phyloP scores from a whole-genome alignment of 148 eudicot genomes.

The Suaeda aralocaspica region DNA sequence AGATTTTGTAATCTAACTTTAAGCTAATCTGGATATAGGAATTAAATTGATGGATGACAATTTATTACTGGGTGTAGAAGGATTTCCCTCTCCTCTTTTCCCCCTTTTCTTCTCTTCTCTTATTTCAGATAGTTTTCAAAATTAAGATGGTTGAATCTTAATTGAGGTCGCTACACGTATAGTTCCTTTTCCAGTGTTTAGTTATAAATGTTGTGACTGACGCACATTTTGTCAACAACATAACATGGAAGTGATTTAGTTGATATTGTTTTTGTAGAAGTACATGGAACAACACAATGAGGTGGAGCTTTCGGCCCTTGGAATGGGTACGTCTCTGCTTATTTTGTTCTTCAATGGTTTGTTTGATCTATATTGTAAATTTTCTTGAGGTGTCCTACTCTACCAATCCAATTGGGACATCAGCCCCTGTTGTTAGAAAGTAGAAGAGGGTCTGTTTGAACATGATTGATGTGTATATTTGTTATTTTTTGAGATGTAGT shows the following conservation, averaged over 20 bases:
- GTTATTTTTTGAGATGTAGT: no score
- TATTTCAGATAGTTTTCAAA: background rate
- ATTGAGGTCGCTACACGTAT: background rate
- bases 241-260: background rate
- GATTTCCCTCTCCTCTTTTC: background rate
- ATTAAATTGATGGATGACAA: no score
- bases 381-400: background rate
- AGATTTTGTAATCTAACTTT: no score
- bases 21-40: no score
- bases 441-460: background rate
- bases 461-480: background rate
- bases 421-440: background rate
- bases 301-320: slow-evolving; percentile 74
- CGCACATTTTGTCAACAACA: background rate
- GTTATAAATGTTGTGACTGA: background rate
- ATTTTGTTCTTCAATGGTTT: background rate
- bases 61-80: background rate
- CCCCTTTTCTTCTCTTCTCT: background rate
- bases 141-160: background rate
- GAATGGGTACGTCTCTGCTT: slow-evolving; percentile 46
- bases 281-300: slow-evolving; percentile 62
- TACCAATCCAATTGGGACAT: background rate
- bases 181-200: background rate
- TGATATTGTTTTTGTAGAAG: slow-evolving; percentile 38
- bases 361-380: background rate